phyloP scores from a whole-genome alignment of 306 rosid species.

The Gleditsia sinensis region DNA sequence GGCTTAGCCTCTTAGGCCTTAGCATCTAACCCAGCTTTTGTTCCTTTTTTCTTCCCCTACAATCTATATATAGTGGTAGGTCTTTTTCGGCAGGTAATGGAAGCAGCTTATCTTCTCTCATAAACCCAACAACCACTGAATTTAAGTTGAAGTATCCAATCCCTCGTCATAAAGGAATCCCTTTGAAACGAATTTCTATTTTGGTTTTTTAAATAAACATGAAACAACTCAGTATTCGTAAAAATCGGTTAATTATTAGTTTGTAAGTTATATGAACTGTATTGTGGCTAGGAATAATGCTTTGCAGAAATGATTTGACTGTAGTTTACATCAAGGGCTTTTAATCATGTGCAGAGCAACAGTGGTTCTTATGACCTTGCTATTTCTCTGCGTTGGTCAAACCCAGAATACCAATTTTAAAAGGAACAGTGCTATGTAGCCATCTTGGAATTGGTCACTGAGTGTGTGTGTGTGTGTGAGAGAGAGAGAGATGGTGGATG shows the following conservation, averaged over 20 bases:
- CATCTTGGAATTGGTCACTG: too few species aligned
- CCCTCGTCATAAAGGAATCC: neutral
- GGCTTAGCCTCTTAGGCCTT: neutral
- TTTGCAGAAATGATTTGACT: constrained; percentile 36
- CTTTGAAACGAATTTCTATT: neutral
- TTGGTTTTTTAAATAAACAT: neutral
- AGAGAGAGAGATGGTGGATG: constrained; percentile 29
- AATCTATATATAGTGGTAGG: too few species aligned
- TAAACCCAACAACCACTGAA: too few species aligned
- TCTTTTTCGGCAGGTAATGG: neutral
- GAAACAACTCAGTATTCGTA: neutral
- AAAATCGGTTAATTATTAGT: constrained; percentile 20
- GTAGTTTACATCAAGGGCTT: constrained; percentile 31
- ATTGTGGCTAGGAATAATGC: constrained; percentile 13
- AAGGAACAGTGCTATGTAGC: constrained; percentile 32
- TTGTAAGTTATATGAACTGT: constrained; percentile 29
- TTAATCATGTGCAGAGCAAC: constrained; percentile 56
- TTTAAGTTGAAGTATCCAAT: neutral
- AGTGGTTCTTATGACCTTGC: constrained; percentile 13
- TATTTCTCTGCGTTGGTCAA: constrained; percentile 37
- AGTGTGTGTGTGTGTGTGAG: too few species aligned
- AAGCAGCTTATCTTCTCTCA: neutral
- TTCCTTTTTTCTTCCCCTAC: too few species aligned
- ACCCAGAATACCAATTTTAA: constrained; percentile 39
- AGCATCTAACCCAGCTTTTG: neutral